Evolutionary conservation across 257 asterid species (phyloP).

Genomic region (Solanum bukasovii): DNA sequence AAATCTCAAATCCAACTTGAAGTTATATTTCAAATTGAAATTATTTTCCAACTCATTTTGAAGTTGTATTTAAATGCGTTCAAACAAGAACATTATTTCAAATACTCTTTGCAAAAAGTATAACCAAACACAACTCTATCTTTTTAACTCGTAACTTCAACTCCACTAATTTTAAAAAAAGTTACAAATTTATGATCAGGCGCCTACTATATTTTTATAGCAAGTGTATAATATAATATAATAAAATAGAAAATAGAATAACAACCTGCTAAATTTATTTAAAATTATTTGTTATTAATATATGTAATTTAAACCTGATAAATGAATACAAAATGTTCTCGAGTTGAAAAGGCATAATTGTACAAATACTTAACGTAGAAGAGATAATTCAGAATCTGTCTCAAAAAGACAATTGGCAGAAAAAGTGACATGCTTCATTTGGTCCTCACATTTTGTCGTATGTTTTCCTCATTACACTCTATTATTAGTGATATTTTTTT

Average conservation of each 20-base stretch:
- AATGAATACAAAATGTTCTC: neutral
- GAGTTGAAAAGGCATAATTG: neutral
- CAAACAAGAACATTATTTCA: no score
- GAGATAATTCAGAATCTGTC: neutral
- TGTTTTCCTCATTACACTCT: neutral
- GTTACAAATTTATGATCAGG: no score
- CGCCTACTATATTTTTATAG: neutral
- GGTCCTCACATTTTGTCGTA: neutral
- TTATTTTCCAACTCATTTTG: no score
- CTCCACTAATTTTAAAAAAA: no score
- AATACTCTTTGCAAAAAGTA: no score
- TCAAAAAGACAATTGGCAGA: neutral
- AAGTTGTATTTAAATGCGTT: no score
- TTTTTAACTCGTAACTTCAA: no score
- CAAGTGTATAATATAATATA: neutral
- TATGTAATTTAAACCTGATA: neutral
- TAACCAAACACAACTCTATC: accelerated
- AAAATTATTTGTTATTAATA: neutral
- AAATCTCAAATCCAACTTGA: neutral
- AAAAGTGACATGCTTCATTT: neutral
- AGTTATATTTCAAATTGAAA: no score
- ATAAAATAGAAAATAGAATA: neutral
- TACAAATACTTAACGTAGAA: neutral
- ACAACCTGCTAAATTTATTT: neutral
- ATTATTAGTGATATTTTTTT: neutral